Conservation (phyloP, 164 flowering plant species). For the Hamamelis virginiana region DNA sequence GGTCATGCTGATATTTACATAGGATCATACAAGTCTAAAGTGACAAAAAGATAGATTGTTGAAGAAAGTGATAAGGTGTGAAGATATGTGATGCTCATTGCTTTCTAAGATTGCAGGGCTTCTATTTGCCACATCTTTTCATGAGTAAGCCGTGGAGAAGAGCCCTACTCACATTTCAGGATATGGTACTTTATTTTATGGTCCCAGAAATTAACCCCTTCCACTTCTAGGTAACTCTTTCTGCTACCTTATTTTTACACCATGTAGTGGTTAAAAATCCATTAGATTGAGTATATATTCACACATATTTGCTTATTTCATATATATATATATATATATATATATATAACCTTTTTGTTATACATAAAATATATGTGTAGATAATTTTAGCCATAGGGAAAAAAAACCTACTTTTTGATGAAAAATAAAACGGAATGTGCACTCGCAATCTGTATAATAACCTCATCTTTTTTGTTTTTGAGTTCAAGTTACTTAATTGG, state of each 20-base stretch:
- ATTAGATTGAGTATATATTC: too few relatives aligned
- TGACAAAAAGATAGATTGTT: neutral
- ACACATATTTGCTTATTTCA: too few relatives aligned
- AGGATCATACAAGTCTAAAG: neutral
- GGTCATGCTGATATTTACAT: neutral
- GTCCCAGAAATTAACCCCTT: neutral
- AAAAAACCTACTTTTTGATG: too few relatives aligned
- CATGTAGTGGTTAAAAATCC: too few relatives aligned
- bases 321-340: too few relatives aligned
- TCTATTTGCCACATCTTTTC: constrained; percentile 30
- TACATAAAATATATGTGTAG: too few relatives aligned
- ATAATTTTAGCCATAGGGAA: too few relatives aligned
- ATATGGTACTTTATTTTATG: neutral
- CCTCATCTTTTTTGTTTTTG: too few relatives aligned
- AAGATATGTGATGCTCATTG: constrained; percentile 30
- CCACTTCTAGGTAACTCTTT: neutral
- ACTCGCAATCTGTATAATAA: too few relatives aligned
- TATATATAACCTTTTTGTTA: too few relatives aligned
- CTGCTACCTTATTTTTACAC: neutral
- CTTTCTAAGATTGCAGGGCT: constrained; percentile 23
- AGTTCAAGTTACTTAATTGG: too few relatives aligned
- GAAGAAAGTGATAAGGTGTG: constrained; percentile 19
- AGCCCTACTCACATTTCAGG: constrained; percentile 15
- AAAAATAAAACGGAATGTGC: too few relatives aligned
- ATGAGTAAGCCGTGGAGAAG: constrained; percentile 18